phyloP scores from a whole-genome alignment of 164 flowering plant genomes.

The Tetrastigma voinierianum region DNA sequence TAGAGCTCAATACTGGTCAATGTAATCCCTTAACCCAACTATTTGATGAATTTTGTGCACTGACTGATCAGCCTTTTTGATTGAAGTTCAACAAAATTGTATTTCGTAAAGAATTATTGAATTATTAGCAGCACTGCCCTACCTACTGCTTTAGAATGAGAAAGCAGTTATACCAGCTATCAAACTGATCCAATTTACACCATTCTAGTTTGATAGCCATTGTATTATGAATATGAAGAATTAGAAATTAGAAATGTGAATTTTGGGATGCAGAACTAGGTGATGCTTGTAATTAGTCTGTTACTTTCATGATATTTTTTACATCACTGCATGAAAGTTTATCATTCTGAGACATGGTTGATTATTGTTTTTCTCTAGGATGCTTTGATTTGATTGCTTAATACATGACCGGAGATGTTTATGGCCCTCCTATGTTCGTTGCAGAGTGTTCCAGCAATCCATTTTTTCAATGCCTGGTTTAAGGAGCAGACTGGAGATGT shows the following conservation, averaged over 20 bases:
- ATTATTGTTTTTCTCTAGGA: slow-evolving; percentile 11
- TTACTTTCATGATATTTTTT: not conserved
- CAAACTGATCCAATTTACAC: not conserved
- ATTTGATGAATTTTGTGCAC: not conserved
- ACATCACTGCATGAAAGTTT: not conserved
- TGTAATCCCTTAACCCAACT: not conserved
- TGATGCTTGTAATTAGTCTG: not conserved
- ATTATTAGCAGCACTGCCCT: not conserved
- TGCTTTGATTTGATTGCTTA: slow-evolving; percentile 17
- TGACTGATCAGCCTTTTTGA: not conserved
- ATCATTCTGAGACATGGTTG: slow-evolving; percentile 5
- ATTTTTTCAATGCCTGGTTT: slow-evolving; percentile 70
- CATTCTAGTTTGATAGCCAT: not conserved
- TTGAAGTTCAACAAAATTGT: not conserved
- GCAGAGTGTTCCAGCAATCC: slow-evolving; percentile 68
- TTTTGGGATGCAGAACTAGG: not conserved
- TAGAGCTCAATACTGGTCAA: not conserved
- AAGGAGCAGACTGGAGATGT: slow-evolving; percentile 77
- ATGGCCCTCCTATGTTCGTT: slow-evolving; percentile 20
- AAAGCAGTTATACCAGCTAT: not conserved
- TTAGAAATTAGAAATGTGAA: not conserved
- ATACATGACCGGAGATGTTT: slow-evolving; percentile 14
- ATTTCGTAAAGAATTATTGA: not conserved
- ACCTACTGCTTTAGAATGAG: not conserved
- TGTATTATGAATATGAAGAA: not conserved